Evolutionary conservation across 352 stramenopile genomes (phyloP).

Genomic region (Pythium volutum): DNA sequence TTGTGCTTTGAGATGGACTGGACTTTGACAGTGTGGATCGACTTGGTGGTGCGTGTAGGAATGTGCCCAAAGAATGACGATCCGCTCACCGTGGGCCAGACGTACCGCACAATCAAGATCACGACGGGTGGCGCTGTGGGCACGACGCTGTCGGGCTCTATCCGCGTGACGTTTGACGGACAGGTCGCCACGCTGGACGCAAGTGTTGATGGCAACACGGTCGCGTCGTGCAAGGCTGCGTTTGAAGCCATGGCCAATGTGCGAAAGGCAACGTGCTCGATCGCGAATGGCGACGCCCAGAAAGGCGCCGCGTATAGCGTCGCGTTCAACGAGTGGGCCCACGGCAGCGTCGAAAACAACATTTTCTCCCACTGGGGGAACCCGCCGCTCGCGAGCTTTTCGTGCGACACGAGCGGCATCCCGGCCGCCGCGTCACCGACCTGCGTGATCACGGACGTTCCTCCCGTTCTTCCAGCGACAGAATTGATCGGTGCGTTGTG

Average conservation of each 20-base stretch:
- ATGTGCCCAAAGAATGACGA: slow-evolving; percentile 90
- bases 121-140: slow-evolving; percentile 32
- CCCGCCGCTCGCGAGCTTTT: slow-evolving; percentile 65
- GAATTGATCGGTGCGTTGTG: slow-evolving; percentile 49
- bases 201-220: slow-evolving; percentile 30
- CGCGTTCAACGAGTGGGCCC: slow-evolving; percentile 55
- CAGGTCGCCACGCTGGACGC: slow-evolving; percentile 42
- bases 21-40: background rate
- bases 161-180: slow-evolving; percentile 53
- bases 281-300: slow-evolving; percentile 35
- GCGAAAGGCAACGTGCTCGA: slow-evolving; percentile 33
- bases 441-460: slow-evolving; percentile 65
- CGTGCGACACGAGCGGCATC: slow-evolving; percentile 64
- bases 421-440: slow-evolving; percentile 40
- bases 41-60: slow-evolving; percentile 19
- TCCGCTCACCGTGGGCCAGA: slow-evolving; percentile 69
- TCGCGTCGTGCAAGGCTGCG: slow-evolving; percentile 33
- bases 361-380: slow-evolving; percentile 78
- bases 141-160: slow-evolving; percentile 27
- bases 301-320: slow-evolving; percentile 65
- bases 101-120: slow-evolving; percentile 56
- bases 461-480: slow-evolving; percentile 16
- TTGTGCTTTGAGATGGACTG: background rate
- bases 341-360: slow-evolving; percentile 77
- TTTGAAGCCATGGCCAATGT: slow-evolving; percentile 49